A percentile compares a stretch with the other conserved stretches of the same genome.
These are phyloP conservation scores for Houttuynia cordata DNA, from an alignment of 164 flowering plant genomes.

Conservation along the genomic window DNA sequence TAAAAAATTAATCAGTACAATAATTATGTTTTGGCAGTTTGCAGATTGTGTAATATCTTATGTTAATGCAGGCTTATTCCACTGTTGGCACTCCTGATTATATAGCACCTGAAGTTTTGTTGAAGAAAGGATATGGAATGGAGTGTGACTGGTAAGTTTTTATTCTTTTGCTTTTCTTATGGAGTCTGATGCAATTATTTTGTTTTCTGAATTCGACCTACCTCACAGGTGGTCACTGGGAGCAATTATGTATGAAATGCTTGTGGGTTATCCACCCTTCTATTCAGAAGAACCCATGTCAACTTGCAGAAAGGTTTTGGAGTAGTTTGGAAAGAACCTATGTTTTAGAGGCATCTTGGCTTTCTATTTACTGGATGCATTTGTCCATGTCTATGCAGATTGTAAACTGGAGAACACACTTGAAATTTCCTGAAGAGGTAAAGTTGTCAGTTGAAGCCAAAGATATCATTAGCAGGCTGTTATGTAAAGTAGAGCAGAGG, in stretches of 20 bases:
- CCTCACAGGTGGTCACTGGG: constrained; percentile 45
- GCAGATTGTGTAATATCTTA: no score
- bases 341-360: neutral
- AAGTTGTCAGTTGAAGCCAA: constrained; percentile 45
- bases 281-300: constrained; percentile 49
- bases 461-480: constrained; percentile 45
- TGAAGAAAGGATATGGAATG: constrained; percentile 33
- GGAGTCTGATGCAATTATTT: neutral
- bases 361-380: no score
- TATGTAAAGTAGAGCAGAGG: constrained; percentile 51
- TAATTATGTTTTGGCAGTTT: neutral
- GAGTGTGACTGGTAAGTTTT: constrained; percentile 30
- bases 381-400: constrained; percentile 24
- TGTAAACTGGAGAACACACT: constrained; percentile 52
- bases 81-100: constrained; percentile 31
- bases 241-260: constrained; percentile 45
- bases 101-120: constrained; percentile 23
- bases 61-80: constrained; percentile 21
- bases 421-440: constrained; percentile 59
- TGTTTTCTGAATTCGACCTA: neutral
- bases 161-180: neutral
- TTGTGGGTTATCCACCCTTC: constrained; percentile 47
- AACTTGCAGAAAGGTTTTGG: constrained; percentile 41
- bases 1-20: neutral
- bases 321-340: neutral